Base-by-base conservation (phyloP, 1,284 basidiomycete species). In the Inonotus obliquus region DNA sequence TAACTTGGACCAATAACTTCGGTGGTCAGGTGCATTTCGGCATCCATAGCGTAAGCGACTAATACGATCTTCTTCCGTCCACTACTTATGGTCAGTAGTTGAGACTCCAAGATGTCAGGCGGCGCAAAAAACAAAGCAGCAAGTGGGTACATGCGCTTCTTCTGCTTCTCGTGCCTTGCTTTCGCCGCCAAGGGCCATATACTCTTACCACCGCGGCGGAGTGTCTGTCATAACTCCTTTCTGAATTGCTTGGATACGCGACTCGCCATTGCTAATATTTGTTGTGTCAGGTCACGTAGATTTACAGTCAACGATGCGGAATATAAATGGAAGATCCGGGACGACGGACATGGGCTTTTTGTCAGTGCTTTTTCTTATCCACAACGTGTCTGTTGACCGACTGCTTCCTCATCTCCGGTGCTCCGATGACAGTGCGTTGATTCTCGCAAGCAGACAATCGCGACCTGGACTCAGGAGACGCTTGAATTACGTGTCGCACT, bases 321-420 rank as follows among this genome's bases (percentile, higher is more conserved):
- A 66, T 85, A 84, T 72, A 85, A 84, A 67, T 85, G 84, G 84
- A 85, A 82, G 69, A 71, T 78, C 51, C 70, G 71, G 58, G 77
- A 80, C 48, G 77, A 79, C 60, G 75, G 74, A 48, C 67, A 54
- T 37, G 79, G 81, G 69, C 72, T 85, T 55, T 72, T 77, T 61
- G 83, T 85, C 67, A 67, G 81, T 71, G 19, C n/a, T 57, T 57
- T 45, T 4, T 17, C 56, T 37, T 55, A 41, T 29, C 41, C 41
- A 17, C 5, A 44, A 44, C 19, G 41, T 44, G 41, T 44, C 7
- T 44, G 41, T 44, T 44, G 13, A 32, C 25, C 21, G 55, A 39
- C 45, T 45, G 38, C 23, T 17, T 38, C 55, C 44, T 37, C 14
- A 48, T 53, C 51, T n/a, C 41, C 57, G 52, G 45, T 62, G 41